phyloP scores from a whole-genome alignment of 2,329 filamentous ascomycete species.

The Didymosphaeria variabile region DNA sequence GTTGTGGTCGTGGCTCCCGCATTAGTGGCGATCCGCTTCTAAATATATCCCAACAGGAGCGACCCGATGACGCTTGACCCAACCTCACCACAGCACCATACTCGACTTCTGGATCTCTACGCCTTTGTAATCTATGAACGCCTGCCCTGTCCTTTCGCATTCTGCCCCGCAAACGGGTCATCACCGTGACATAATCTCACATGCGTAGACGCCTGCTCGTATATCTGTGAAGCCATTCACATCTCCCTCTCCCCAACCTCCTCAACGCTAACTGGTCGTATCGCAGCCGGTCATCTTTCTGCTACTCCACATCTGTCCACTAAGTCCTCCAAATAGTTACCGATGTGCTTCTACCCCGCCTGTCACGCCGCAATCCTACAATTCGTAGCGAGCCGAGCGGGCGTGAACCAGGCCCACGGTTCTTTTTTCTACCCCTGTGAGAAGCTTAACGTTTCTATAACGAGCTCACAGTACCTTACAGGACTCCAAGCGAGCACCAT shows the following conservation, averaged over 20 bases:
- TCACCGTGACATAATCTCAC: constrained; percentile 36
- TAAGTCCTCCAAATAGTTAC: constrained; percentile 21
- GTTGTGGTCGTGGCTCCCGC: constrained; percentile 13
- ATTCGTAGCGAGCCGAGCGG: constrained; percentile 19
- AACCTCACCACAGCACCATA: constrained; percentile 18
- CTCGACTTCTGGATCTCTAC: constrained; percentile 24
- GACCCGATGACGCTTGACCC: constrained; percentile 21
- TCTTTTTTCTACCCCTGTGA: constrained; percentile 22
- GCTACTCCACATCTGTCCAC: constrained; percentile 26
- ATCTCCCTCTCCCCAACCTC: not conserved
- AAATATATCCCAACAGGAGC: constrained; percentile 9
- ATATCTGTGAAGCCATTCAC: constrained; percentile 21
- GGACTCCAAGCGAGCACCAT: constrained; percentile 9
- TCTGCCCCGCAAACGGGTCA: constrained; percentile 11
- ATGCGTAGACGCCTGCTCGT: constrained; percentile 41
- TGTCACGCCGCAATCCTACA: constrained; percentile 13
- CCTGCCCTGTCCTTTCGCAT: constrained; percentile 11
- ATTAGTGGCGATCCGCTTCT: constrained; percentile 19
- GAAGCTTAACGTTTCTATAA: constrained; percentile 37
- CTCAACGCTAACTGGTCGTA: constrained; percentile 16
- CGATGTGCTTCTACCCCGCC: constrained; percentile 16
- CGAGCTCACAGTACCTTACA: constrained; percentile 17
- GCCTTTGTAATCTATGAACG: constrained; percentile 26
- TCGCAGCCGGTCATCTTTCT: constrained; percentile 10
- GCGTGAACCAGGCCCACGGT: constrained; percentile 19